Evolutionary conservation across 768 basidiomycete species (phyloP).

Genomic region (Gautieria morchelliformis): DNA sequence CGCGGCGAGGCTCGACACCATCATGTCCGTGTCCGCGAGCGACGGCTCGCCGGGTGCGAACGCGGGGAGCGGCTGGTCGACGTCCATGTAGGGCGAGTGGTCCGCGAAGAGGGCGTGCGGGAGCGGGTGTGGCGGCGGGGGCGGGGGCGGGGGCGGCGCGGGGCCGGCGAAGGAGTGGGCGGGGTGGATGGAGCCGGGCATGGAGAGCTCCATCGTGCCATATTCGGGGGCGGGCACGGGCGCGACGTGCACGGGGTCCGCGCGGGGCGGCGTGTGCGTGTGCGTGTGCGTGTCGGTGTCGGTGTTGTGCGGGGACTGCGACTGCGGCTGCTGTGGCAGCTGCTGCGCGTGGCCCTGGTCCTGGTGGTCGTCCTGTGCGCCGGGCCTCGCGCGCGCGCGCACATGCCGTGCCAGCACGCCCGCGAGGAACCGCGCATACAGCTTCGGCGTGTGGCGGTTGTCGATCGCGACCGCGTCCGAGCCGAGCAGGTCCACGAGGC

Average conservation of each 20-base stretch:
- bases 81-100: not conserved
- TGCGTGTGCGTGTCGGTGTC: too few relatives aligned
- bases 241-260: not conserved
- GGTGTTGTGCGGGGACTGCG: too few relatives aligned
- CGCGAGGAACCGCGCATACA: slow-evolving; percentile 73
- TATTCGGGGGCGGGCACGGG: not conserved
- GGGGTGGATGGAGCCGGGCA: too few relatives aligned
- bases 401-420: slow-evolving; percentile 46
- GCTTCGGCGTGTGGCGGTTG: slow-evolving; percentile 68
- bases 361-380: not conserved
- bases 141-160: too few relatives aligned
- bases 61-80: not conserved
- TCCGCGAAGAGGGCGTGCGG: too few relatives aligned
- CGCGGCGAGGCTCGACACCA: not conserved
- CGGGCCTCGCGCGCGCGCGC: not conserved
- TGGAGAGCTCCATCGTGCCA: too few relatives aligned
- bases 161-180: too few relatives aligned
- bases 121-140: not conserved
- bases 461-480: slow-evolving; percentile 71
- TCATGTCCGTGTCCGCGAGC: not conserved
- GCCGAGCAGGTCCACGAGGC: slow-evolving; percentile 61
- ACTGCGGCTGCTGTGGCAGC: too few relatives aligned
- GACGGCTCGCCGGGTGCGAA: not conserved
- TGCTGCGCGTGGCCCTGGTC: too few relatives aligned
- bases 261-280: not conserved